phyloP scores from a whole-genome alignment of 768 basidiomycete genomes.

The Tremella mesenterica region DNA sequence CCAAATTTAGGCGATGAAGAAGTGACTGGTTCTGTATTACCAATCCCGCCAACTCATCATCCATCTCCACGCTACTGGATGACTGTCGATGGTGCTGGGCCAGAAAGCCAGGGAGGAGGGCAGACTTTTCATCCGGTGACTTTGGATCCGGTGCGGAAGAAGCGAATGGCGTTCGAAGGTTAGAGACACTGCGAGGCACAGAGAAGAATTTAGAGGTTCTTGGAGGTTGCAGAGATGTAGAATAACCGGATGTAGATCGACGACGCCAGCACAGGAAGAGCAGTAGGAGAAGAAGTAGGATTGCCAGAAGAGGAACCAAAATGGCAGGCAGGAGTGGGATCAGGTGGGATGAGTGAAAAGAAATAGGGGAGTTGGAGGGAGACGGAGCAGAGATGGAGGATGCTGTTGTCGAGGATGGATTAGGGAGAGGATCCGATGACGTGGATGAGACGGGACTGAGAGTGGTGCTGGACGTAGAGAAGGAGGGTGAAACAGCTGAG shows the following conservation, averaged over 20 bases:
- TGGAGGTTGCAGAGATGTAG: neutral
- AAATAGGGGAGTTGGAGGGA: neutral
- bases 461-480: neutral
- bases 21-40: constrained; percentile 9
- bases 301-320: constrained; percentile 4
- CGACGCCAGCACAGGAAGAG: neutral
- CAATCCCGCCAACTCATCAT: constrained; percentile 6
- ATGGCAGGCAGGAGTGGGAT: constrained; percentile 7
- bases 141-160: too few species aligned
- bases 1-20: constrained; percentile 10
- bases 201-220: neutral
- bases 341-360: neutral
- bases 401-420: neutral
- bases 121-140: constrained; percentile 14
- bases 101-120: constrained; percentile 11
- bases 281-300: constrained; percentile 9
- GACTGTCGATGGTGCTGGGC: constrained; percentile 14
- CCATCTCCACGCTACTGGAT: neutral
- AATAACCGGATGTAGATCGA: neutral
- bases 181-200: neutral
- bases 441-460: neutral
- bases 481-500: neutral
- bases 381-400: neutral
- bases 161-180: neutral
- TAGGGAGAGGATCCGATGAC: neutral